Percentiles rank a stretch among this genome's conserved stretches.
These are phyloP conservation scores for Tolypocladium sp. DNA, from an alignment of 2,329 filamentous ascomycete species.

Conservation along the genomic window DNA sequence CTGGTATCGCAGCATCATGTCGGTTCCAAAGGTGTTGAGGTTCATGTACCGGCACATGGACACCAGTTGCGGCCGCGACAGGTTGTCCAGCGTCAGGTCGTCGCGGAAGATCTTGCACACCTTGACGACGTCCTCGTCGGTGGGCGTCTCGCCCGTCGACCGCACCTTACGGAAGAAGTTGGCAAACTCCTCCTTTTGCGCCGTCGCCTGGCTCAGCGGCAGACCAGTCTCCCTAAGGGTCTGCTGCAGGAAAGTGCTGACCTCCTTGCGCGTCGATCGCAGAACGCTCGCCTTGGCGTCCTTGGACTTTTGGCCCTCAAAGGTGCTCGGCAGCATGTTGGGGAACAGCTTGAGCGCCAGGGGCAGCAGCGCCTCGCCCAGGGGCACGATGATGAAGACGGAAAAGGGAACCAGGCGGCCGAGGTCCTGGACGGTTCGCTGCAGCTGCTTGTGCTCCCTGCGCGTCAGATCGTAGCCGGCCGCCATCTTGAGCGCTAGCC, in stretches of 20 bases:
- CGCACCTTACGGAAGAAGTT: constrained; percentile 97
- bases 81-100: constrained; percentile 91
- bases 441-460: constrained; percentile 85
- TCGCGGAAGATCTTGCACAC: constrained; percentile 99
- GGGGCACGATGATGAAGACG: constrained; percentile 92
- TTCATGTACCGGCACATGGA: constrained; percentile 99
- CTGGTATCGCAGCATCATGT: constrained; percentile 96
- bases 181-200: constrained; percentile 87
- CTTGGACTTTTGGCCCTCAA: constrained; percentile 83
- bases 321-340: constrained; percentile 94
- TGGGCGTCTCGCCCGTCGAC: constrained; percentile 82
- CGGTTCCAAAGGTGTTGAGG: constrained; percentile 91
- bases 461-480: constrained; percentile 93
- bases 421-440: constrained; percentile 88
- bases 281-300: constrained; percentile 79
- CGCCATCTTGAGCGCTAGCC: constrained; percentile 91
- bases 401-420: constrained; percentile 91
- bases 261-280: constrained; percentile 82
- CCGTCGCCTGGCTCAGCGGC: constrained; percentile 72
- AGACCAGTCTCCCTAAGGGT: constrained; percentile 91
- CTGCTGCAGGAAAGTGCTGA: constrained; percentile 79
- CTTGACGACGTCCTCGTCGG: constrained; percentile 86
- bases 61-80: constrained; percentile 89
- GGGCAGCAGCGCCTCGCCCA: constrained; percentile 86
- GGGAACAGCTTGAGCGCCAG: constrained; percentile 92